These are phyloP conservation scores for Serendipita sp. DNA, from an alignment of 768 basidiomycete species.

Conservation along the genomic window DNA sequence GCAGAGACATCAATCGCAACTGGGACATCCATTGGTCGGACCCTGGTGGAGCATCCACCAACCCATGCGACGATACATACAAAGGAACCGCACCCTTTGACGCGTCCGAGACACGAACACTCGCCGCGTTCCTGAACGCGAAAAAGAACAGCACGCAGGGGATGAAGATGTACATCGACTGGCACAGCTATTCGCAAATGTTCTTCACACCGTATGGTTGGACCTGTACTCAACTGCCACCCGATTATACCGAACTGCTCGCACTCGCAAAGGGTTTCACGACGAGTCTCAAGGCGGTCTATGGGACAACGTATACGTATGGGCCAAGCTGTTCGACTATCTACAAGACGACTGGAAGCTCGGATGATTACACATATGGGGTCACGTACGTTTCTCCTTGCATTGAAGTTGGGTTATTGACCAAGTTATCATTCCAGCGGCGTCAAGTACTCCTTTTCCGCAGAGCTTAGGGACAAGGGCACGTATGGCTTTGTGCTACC, in stretches of 20 bases:
- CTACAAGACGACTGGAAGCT: slow-evolving; percentile 4
- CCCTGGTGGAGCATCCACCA: neutral
- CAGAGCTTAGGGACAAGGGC: neutral
- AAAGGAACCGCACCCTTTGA: neutral
- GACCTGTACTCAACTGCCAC: neutral
- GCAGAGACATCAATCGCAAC: slow-evolving; percentile 3
- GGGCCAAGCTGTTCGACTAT: neutral
- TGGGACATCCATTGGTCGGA: slow-evolving; percentile 7
- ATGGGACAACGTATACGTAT: slow-evolving; percentile 1
- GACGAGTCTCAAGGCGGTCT: neutral
- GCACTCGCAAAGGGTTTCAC: neutral
- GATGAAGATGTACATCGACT: slow-evolving; percentile 1
- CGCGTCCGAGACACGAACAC: neutral
- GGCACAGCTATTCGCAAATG: slow-evolving; percentile 1
- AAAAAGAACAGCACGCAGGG: slow-evolving; percentile 6
- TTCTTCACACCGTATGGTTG: slow-evolving; percentile 3
- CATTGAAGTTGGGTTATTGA: neutral
- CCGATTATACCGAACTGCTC: neutral
- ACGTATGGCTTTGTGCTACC: neutral
- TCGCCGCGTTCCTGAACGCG: neutral
- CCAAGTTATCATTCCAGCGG: neutral
- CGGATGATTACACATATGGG: neutral
- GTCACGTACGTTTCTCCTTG: neutral
- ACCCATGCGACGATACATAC: neutral
- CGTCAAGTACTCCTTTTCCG: slow-evolving; percentile 5